phyloP scores from a whole-genome alignment of 257 asterid species.

The Penstemon davidsonii region DNA sequence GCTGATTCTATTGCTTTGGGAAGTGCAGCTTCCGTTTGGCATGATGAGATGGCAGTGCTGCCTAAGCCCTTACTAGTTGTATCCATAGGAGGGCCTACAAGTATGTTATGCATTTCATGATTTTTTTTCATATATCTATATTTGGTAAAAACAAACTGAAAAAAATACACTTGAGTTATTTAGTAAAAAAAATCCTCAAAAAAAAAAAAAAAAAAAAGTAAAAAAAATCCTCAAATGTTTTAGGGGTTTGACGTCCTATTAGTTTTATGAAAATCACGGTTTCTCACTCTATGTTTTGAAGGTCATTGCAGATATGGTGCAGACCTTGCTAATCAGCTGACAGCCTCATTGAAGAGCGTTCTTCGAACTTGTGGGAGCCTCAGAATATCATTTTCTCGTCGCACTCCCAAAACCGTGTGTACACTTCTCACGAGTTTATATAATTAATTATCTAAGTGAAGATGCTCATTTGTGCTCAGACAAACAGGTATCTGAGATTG shows the following conservation, averaged over 20 bases:
- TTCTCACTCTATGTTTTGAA: slow-evolving; percentile 26
- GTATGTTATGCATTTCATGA: slow-evolving; percentile 40
- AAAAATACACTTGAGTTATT: not conserved
- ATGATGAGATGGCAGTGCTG: slow-evolving; percentile 55
- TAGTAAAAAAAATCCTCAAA: too few species aligned
- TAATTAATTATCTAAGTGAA: slow-evolving; percentile 21
- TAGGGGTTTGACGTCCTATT: not conserved
- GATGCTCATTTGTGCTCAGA: slow-evolving; percentile 33
- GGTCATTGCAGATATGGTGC: slow-evolving; percentile 82
- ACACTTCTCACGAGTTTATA: slow-evolving; percentile 28
- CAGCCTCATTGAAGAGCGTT: slow-evolving; percentile 51
- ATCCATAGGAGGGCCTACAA: slow-evolving; percentile 84
- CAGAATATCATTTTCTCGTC: slow-evolving; percentile 82
- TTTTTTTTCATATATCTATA: too few species aligned
- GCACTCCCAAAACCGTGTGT: slow-evolving; percentile 74
- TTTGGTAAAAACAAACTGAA: too few species aligned
- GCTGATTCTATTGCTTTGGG: slow-evolving; percentile 67
- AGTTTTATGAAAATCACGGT: not conserved
- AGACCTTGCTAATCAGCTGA: slow-evolving; percentile 72
- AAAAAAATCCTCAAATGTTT: too few species aligned
- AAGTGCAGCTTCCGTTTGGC: slow-evolving; percentile 74
- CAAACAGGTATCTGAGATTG: slow-evolving; percentile 63
- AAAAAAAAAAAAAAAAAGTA: too few species aligned
- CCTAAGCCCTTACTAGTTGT: slow-evolving; percentile 79
- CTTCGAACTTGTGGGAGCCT: slow-evolving; percentile 82